These are phyloP conservation scores for Eimeria mitis DNA, from an alignment of 169 alveolate species.

Conservation along the genomic window DNA sequence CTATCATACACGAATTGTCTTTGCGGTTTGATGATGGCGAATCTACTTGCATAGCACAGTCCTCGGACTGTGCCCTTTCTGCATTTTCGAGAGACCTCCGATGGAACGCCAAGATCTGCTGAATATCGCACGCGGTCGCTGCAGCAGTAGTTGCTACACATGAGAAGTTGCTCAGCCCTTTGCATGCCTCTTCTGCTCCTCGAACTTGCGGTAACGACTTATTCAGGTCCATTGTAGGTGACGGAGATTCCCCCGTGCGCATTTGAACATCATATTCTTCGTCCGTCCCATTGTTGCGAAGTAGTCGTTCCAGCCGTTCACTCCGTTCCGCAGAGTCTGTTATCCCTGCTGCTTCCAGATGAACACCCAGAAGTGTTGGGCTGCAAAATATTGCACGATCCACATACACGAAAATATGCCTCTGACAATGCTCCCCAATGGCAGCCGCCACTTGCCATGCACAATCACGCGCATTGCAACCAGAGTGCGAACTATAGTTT, in stretches of 20 bases:
- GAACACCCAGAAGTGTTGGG: slow-evolving; percentile 63
- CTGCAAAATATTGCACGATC: slow-evolving; percentile 2
- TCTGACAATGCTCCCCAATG: background rate
- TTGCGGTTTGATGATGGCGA: slow-evolving; percentile 29
- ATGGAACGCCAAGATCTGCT: slow-evolving; percentile 12
- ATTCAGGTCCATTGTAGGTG: background rate
- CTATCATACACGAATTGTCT: slow-evolving; percentile 6
- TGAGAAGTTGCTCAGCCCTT: slow-evolving; percentile 41
- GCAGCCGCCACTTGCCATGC: background rate
- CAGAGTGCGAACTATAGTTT: background rate
- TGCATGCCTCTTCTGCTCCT: slow-evolving; percentile 73
- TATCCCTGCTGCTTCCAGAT: slow-evolving; percentile 51
- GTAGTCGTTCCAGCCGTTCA: slow-evolving; percentile 44
- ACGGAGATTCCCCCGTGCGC: background rate
- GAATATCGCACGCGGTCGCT: background rate
- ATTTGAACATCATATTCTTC: slow-evolving; percentile 25
- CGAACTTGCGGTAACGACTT: slow-evolving; percentile 20
- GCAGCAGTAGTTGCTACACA: slow-evolving; percentile 17
- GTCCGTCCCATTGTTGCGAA: slow-evolving; percentile 1
- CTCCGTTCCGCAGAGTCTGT: slow-evolving; percentile 54
- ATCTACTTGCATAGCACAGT: slow-evolving; percentile 68
- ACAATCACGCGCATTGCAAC: background rate
- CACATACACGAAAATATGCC: too few species aligned
- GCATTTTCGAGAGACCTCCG: slow-evolving; percentile 39
- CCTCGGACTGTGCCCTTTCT: slow-evolving; percentile 42